Conservation (phyloP, 2,329 filamentous ascomycete genomes). For the Colletotrichum simmondsii region DNA sequence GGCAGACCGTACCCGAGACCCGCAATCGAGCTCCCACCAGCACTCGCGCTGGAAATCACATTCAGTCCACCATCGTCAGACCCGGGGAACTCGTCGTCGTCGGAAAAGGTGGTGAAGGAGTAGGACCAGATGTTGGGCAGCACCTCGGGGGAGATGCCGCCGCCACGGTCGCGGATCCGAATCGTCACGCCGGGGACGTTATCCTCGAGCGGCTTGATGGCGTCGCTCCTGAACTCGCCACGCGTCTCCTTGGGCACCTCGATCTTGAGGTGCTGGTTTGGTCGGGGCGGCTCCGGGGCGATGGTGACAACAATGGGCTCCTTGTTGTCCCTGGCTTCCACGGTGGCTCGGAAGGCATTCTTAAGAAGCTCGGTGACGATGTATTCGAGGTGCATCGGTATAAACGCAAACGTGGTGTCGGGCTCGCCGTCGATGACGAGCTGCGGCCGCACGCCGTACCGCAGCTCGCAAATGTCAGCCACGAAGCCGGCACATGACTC, state of each 20-base stretch:
- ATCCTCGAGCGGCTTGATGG: constrained; percentile 69
- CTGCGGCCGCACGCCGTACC: constrained; percentile 88
- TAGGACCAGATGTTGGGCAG: constrained; percentile 95
- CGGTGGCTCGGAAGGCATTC: constrained; percentile 93
- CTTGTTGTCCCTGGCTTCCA: constrained; percentile 82
- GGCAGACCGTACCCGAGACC: constrained; percentile 94
- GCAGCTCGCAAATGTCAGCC: constrained; percentile 94
- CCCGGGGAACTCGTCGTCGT: constrained; percentile 57
- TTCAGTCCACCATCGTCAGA: constrained; percentile 76
- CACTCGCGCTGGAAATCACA: constrained; percentile 77
- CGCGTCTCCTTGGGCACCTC: constrained; percentile 49
- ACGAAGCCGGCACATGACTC: constrained; percentile 90
- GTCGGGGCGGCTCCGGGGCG: constrained; percentile 70
- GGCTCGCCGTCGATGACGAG: constrained; percentile 87
- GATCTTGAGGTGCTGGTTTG: constrained; percentile 46
- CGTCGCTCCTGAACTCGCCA: constrained; percentile 54
- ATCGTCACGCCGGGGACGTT: constrained; percentile 90
- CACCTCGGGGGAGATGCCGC: constrained; percentile 88
- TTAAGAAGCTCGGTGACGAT: constrained; percentile 97
- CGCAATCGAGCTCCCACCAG: constrained; percentile 85
- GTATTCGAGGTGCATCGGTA: constrained; percentile 97
- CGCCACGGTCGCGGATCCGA: constrained; percentile 93
- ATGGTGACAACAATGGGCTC: constrained; percentile 94
- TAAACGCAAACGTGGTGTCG: constrained; percentile 89
- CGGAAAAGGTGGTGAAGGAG: constrained; percentile 94